These are phyloP conservation scores for Trichoderma aggressivum DNA, from an alignment of 2,329 filamentous ascomycete genomes.

Conservation along the genomic window DNA sequence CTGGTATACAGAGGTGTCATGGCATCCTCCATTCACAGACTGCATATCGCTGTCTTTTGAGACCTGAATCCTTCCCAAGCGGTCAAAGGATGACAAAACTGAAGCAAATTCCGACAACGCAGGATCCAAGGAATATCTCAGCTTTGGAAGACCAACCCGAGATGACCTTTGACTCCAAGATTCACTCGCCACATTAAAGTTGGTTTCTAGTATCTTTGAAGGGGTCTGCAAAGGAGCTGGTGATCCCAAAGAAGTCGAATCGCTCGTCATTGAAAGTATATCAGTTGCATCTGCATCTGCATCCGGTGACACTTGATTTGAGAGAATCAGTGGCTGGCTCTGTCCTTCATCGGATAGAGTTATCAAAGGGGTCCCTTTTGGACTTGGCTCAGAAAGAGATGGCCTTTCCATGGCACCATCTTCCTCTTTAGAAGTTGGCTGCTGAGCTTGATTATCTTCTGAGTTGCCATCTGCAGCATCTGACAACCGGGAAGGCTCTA, in stretches of 20 bases:
- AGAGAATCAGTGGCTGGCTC: not conserved
- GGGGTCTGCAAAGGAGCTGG: not conserved
- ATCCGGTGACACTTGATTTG: not conserved
- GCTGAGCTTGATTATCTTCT: not conserved
- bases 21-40: not conserved
- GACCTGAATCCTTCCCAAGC: conserved; percentile 25
- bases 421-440: not conserved
- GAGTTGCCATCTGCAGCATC: not conserved
- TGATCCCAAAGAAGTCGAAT: not conserved
- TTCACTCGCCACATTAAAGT: not conserved
- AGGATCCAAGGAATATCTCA: conserved; percentile 24
- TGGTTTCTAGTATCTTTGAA: conserved; percentile 13
- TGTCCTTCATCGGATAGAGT: not conserved
- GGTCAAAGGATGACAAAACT: conserved; percentile 29
- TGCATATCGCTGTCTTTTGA: conserved; percentile 16
- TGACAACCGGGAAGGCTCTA: not conserved
- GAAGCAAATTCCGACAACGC: conserved; percentile 29
- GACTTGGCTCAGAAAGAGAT: not conserved
- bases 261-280: not conserved
- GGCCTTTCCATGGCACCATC: not conserved
- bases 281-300: not conserved
- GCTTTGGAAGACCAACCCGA: conserved; percentile 16
- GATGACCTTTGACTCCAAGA: conserved; percentile 14
- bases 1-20: not conserved
- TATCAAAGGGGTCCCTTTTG: not conserved